These are phyloP conservation scores for Reticulascus tulasneorum DNA, from an alignment of 2,329 filamentous ascomycete genomes.

Conservation along the genomic window DNA sequence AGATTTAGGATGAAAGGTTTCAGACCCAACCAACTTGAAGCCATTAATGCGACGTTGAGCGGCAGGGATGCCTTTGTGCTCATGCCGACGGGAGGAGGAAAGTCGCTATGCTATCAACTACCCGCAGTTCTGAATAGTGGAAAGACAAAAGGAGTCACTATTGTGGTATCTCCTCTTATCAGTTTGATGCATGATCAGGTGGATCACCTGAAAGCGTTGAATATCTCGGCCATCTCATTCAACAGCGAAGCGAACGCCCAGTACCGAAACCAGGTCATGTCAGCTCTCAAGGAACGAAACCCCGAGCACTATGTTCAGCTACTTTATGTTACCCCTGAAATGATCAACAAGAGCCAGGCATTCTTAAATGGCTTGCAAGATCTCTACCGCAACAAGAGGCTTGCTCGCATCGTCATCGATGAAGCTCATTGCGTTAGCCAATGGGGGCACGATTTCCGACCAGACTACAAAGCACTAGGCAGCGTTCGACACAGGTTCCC, in stretches of 20 bases:
- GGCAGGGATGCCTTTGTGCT: constrained; percentile 91
- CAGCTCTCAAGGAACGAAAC: constrained; percentile 54
- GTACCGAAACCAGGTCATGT: constrained; percentile 63
- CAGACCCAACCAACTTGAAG: constrained; percentile 85
- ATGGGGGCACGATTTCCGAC: constrained; percentile 97
- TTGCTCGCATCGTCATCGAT: constrained; percentile 92
- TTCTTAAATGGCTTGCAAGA: constrained; percentile 64
- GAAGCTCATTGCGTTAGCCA: constrained; percentile 99
- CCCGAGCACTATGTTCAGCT: constrained; percentile 79
- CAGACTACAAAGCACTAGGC: constrained; percentile 87
- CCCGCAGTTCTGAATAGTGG: constrained; percentile 81
- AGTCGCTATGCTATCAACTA: constrained; percentile 94
- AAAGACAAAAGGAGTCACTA: constrained; percentile 77
- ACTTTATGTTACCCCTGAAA: constrained; percentile 94
- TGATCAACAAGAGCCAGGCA: constrained; percentile 76
- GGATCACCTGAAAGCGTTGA: constrained; percentile 68
- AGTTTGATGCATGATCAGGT: constrained; percentile 99
- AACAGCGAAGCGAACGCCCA: constrained; percentile 69
- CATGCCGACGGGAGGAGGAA: constrained; percentile 97
- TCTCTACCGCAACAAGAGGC: constrained; percentile 65
- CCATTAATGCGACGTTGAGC: constrained; percentile 86
- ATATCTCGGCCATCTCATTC: constrained; percentile 76
- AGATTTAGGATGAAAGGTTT: constrained; percentile 84
- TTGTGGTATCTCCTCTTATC: constrained; percentile 91
- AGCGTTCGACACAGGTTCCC: constrained; percentile 68